These are phyloP conservation scores for Sugiyamaella marilandica DNA, from an alignment of 805 yeast genomes.

Conservation along the genomic window DNA sequence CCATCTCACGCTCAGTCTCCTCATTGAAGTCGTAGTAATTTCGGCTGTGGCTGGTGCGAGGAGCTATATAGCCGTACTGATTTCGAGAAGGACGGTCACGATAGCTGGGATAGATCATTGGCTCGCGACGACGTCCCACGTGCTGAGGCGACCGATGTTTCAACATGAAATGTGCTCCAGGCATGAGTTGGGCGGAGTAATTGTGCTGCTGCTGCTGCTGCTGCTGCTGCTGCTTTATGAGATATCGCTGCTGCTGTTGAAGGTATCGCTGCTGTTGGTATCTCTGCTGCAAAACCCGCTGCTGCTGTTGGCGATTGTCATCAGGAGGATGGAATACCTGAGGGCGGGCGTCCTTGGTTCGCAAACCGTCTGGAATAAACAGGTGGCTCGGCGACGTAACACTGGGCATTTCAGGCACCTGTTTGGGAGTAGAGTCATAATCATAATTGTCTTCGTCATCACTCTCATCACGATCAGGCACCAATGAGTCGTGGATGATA, in stretches of 20 bases:
- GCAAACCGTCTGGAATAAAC: neutral
- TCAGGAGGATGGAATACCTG: neutral
- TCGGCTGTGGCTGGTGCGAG: neutral
- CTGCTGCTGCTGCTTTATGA: neutral
- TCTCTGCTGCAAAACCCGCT: neutral
- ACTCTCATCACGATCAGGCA: conserved; percentile 6
- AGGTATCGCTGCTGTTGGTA: conserved; percentile 3
- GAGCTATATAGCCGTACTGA: neutral
- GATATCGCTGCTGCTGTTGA: conserved; percentile 7
- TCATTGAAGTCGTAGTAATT: conserved; percentile 7
- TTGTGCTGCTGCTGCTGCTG: conserved; percentile 2
- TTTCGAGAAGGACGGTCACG: neutral
- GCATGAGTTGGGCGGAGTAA: neutral
- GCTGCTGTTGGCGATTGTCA: neutral
- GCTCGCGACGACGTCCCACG: neutral
- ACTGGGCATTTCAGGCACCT: neutral
- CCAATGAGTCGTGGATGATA: conserved; percentile 19
- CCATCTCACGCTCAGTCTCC: conserved; percentile 2
- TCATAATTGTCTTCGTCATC: conserved; percentile 1
- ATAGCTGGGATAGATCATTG: neutral
- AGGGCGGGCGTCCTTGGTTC: neutral
- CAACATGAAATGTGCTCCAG: neutral
- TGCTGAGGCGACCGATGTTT: neutral
- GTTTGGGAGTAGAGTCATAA: neutral
- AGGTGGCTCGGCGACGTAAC: neutral